These are phyloP conservation scores for Aspergillus neotritici DNA, from an alignment of 2,329 filamentous ascomycete genomes.

Conservation along the genomic window DNA sequence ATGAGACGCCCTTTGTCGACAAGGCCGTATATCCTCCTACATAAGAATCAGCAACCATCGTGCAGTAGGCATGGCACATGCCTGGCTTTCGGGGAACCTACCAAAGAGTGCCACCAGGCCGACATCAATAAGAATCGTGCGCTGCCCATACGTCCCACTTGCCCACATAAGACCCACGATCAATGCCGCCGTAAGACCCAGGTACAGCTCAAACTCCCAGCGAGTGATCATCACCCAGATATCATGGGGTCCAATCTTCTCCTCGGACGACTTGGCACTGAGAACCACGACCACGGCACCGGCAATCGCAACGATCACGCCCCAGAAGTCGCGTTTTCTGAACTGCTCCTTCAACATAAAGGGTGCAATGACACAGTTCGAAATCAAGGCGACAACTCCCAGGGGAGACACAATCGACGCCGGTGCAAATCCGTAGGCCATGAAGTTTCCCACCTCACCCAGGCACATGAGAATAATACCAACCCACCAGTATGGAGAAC, in stretches of 20 bases:
- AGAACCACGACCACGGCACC: constrained; percentile 90
- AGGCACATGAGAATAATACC: constrained; percentile 89
- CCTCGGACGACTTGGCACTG: constrained; percentile 83
- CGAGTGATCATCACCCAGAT: constrained; percentile 85
- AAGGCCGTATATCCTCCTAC: constrained; percentile 90
- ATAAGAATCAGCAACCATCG: constrained; percentile 11
- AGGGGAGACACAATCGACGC: constrained; percentile 95
- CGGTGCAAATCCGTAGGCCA: constrained; percentile 95
- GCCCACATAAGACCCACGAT: constrained; percentile 75
- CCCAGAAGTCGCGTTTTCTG: constrained; percentile 75
- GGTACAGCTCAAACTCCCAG: constrained; percentile 85
- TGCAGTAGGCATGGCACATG: constrained; percentile 2
- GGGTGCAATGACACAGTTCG: constrained; percentile 94
- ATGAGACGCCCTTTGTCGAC: constrained; percentile 93
- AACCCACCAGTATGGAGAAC: constrained; percentile 92
- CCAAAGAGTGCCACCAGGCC: constrained; percentile 91
- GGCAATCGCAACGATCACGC: constrained; percentile 77
- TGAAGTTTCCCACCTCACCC: constrained; percentile 91
- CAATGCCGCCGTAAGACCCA: constrained; percentile 66
- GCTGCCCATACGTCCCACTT: constrained; percentile 76
- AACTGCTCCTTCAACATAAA: constrained; percentile 90
- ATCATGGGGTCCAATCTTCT: constrained; percentile 81
- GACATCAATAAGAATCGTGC: constrained; percentile 83
- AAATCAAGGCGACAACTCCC: constrained; percentile 92
- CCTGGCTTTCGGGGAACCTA: constrained; percentile 32